These are phyloP conservation scores for Aechmea fasciata DNA, from an alignment of 176 grass and related monocot species.

Conservation along the genomic window DNA sequence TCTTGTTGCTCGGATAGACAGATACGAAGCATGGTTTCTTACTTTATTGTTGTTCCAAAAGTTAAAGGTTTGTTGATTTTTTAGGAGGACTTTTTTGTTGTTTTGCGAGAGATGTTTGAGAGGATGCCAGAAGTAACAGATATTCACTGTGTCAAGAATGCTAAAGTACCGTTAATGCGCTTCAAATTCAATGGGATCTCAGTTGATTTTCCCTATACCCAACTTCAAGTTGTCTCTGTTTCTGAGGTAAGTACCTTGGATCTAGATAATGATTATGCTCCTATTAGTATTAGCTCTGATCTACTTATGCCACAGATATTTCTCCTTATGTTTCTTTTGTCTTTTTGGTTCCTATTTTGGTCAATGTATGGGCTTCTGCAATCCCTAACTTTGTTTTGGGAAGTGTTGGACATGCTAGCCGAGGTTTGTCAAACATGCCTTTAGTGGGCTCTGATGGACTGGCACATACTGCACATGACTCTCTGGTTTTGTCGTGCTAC, in stretches of 20 bases:
- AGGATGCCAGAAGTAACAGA: constrained; percentile 39
- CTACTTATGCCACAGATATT: not conserved
- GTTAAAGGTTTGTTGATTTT: constrained; percentile 19
- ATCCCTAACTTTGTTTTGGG: not conserved
- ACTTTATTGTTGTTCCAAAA: constrained; percentile 21
- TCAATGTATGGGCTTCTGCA: not conserved
- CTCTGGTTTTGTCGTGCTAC: not conserved
- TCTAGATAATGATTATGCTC: not conserved
- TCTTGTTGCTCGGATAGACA: not conserved
- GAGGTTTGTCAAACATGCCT: not conserved
- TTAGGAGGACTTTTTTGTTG: constrained; percentile 58
- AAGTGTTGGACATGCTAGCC: not conserved
- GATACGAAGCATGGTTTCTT: not conserved
- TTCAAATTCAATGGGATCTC: constrained; percentile 45
- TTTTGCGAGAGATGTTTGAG: constrained; percentile 46
- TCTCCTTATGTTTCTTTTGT: not conserved
- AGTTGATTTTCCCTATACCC: constrained; percentile 56
- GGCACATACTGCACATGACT: not conserved
- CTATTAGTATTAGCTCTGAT: not conserved
- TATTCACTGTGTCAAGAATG: constrained; percentile 41
- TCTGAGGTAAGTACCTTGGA: constrained; percentile 31
- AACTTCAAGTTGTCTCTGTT: constrained; percentile 40
- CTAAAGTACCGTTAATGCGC: constrained; percentile 64
- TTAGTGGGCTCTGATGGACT: not conserved
- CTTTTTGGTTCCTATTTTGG: not conserved